Base-by-base conservation (phyloP, 345 rosid species). In the Draba incana region DNA sequence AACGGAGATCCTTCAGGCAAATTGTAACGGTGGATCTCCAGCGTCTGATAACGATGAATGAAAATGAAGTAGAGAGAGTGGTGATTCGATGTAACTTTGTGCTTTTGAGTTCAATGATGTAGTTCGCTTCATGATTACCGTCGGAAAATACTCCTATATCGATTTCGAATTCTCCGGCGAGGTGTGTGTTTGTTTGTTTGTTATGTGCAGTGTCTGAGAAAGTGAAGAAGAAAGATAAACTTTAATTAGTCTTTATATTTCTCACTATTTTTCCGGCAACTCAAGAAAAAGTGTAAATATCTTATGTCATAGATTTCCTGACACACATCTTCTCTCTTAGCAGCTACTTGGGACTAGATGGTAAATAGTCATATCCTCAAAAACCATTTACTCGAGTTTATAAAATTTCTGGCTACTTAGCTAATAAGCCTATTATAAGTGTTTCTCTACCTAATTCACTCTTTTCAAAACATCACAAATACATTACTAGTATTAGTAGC, bases 41-140 rank as follows among this genome's bases (percentile, higher is more conserved):
- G 76, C 86, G 66, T 93, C 93, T 71, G 89, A 88, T 39, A 80
- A 75, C 1, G 96, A 96, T 8, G 97, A 85, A 56, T 82, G 81
- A 80, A 68, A 77, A 4, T 84, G 79, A 68, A 85, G 92, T 10
- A 92, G 94, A 2, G 94, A 86, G 79, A 61, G 88, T 31, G 84
- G 87, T 4, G 96, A 89, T 25, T 87, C 92, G 11, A 52, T 49
- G 60, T 71, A 78, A 43, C 72, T 56, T 55, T 54, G 66, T 0
- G 79, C 47, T 23, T 86, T 91, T 25, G 93, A 86, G 77, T 83
- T 84, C 11, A 86, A 82, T 9, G 98, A 90, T 0, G 83, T 75
- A 0, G 91, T 81, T 35, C 84, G 88, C 64, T 79, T 90, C 90
- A 86, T 83, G 66, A 30, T 56, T 57, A 33, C 6, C 6, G 4